Percentiles rank a stretch among this genome's conserved stretches.
Evolutionary conservation across 345 rosid species (phyloP).

Genomic region (Bruguiera gymnorhiza): DNA sequence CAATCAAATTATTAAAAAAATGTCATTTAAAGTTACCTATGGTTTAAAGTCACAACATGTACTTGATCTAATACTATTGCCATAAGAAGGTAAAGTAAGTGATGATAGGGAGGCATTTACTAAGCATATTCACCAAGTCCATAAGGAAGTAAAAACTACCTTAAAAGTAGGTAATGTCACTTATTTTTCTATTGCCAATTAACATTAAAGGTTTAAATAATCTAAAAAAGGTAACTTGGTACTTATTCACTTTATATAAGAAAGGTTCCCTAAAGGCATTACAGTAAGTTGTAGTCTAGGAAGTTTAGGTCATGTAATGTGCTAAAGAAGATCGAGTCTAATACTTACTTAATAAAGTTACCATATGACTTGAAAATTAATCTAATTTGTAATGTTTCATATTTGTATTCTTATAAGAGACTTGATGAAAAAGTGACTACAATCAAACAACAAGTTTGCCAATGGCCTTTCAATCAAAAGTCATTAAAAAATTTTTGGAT

Average conservation of each 20-base stretch:
- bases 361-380: neutral
- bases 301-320: constrained; percentile 6
- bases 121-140: no score
- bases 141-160: neutral
- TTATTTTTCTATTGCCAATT: neutral
- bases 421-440: neutral
- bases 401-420: constrained; percentile 1
- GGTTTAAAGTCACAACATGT: no score
- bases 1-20: no score
- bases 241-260: neutral
- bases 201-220: neutral
- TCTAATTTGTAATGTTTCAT: neutral
- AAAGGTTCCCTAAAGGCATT: neutral
- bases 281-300: neutral
- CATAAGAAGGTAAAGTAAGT: no score
- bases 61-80: no score
- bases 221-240: neutral
- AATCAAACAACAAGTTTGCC: neutral
- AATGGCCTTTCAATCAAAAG: neutral
- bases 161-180: neutral
- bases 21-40: no score
- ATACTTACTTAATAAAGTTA: neutral
- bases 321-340: neutral
- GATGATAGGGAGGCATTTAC: neutral
- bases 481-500: neutral